phyloP scores from a whole-genome alignment of 2,329 filamentous ascomycete genomes.

The Fusarium sp. region DNA sequence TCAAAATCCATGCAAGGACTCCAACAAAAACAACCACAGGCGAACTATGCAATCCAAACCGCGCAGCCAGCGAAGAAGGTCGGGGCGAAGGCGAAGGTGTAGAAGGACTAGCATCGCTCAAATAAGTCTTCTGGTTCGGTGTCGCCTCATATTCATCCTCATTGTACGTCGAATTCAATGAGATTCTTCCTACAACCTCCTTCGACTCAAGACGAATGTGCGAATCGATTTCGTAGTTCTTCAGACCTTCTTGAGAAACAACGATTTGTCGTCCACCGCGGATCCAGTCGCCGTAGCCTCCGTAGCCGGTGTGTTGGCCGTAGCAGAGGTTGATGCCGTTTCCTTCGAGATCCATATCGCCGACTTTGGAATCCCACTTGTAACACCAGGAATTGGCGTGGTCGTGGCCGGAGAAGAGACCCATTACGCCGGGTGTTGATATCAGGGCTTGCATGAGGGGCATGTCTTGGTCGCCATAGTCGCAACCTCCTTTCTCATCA shows the following conservation, averaged over 20 bases:
- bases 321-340: conserved; percentile 65
- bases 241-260: conserved; percentile 58
- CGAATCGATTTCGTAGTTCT: conserved; percentile 61
- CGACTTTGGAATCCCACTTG: conserved; percentile 59
- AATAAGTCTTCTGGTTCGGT: conserved; percentile 52
- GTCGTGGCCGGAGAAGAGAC: conserved; percentile 74
- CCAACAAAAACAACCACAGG: background rate
- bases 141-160: conserved; percentile 64
- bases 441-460: conserved; percentile 73
- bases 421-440: conserved; percentile 65
- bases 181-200: conserved; percentile 62
- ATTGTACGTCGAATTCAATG: conserved; percentile 71
- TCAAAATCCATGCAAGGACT: conserved; percentile 3
- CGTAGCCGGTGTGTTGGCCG: conserved; percentile 76
- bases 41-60: background rate
- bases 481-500: conserved; percentile 54
- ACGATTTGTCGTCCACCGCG: conserved; percentile 70
- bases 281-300: conserved; percentile 74
- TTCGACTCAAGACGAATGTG: conserved; percentile 72
- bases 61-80: background rate
- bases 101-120: background rate
- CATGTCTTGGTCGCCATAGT: conserved; percentile 64
- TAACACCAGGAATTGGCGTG: conserved; percentile 72
- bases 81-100: background rate
- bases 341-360: conserved; percentile 61